Base-by-base conservation (phyloP, 2,329 filamentous ascomycete species). In the Cucurbitaria berberidis region DNA sequence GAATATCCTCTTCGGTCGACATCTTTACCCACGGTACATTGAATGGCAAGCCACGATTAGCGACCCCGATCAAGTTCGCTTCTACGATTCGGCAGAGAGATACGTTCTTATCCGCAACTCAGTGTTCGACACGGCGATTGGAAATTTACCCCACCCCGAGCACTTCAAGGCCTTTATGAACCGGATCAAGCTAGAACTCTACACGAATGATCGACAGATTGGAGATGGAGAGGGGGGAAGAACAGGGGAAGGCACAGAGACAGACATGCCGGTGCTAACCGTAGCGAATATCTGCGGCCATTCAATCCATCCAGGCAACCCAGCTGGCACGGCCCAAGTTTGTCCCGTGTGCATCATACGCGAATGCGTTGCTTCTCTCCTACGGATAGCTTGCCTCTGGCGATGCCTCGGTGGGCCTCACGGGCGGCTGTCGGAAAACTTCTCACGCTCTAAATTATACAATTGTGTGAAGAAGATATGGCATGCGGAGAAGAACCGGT, bases 381-480 rank as follows among this genome's bases (percentile, higher is more conserved):
- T 35, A 8, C 49, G 43, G 7, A 51, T 51, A 18, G 35, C 43
- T 3, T 15, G 29, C 22, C 27, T 48, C 44, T 52, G 49, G 49
- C n/a, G 21, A 19, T 30, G 47, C 2, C 22, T 45, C n/a, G 40
- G 48, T 5, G 40, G 40, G 9, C 48, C 32, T 3, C 21, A n/a
- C 15, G 24, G 16, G 24, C 18, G 40, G 5, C 24, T n/a, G n/a
- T 6, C 11, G 18, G 13, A 15, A 24, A 26, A 4, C 5, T 11
- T 19, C 18, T 19, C 15, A 3, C 13, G 36, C 11, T 15, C 21
- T n/a, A 40, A 39, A 18, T 3, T 52, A 5, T 30, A 16, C 2
- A 9, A 22, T 2, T 5, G 38, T 2, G 35, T 16, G n/a, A 47
- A 24, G 38, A 19, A 22, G 3, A 16, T 52, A 19, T 52, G 49